phyloP scores from a whole-genome alignment of 2,329 filamentous ascomycete species.

The Westerdykella sp. region DNA sequence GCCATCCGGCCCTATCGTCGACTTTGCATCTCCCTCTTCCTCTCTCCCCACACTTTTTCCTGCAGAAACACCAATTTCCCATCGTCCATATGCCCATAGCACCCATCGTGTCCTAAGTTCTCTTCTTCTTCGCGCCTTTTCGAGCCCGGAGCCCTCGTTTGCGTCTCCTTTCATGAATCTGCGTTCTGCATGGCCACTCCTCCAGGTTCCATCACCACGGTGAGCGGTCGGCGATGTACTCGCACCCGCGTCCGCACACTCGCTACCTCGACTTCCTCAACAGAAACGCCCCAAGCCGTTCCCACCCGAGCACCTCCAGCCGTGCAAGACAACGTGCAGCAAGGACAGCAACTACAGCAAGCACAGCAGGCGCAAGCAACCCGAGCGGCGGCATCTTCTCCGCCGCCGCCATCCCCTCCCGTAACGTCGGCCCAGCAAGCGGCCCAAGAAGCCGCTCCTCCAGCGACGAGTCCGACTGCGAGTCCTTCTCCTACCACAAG shows the following conservation, averaged over 20 bases:
- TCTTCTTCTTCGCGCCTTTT: constrained; percentile 23
- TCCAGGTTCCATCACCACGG: constrained; percentile 32
- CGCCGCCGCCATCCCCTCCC: constrained; percentile 9
- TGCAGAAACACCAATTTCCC: constrained; percentile 21
- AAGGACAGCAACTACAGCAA: no score
- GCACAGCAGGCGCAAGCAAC: neutral
- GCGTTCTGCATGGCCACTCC: constrained; percentile 36
- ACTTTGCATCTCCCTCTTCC: constrained; percentile 19
- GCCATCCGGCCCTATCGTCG: constrained; percentile 23
- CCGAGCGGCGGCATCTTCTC: constrained; percentile 7
- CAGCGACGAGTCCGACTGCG: neutral
- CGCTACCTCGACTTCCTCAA: constrained; percentile 16
- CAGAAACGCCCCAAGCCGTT: constrained; percentile 12
- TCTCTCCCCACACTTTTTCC: constrained; percentile 13
- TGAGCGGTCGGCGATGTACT: constrained; percentile 36
- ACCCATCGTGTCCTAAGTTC: constrained; percentile 26
- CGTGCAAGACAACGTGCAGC: neutral
- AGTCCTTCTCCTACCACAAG: neutral
- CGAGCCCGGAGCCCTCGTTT: constrained; percentile 18
- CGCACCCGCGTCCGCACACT: constrained; percentile 32
- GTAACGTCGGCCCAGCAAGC: constrained; percentile 14
- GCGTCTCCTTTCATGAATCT: constrained; percentile 28
- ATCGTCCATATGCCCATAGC: constrained; percentile 34
- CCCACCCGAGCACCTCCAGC: constrained; percentile 8
- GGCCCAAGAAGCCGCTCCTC: neutral